Evolutionary conservation across 768 basidiomycete genomes (phyloP).

Genomic region (Serendipita sp.): DNA sequence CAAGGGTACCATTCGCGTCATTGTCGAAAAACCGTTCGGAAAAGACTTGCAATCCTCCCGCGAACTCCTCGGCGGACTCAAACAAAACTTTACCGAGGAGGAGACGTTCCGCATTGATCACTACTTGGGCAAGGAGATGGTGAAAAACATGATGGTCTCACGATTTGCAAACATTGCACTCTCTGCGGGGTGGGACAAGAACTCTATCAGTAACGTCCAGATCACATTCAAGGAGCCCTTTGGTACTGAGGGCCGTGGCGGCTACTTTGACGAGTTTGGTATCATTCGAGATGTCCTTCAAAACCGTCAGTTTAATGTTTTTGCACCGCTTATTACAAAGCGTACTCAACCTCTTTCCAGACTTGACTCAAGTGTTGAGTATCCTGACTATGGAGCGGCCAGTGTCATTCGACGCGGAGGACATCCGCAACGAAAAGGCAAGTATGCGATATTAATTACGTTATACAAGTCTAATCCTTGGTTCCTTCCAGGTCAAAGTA

Average conservation of each 20-base stretch:
- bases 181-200: conserved; percentile 86
- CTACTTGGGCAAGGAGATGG: conserved; percentile 99
- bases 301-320: conserved; percentile 58
- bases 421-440: conserved; percentile 98
- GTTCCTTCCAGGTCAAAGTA: conserved; percentile 69
- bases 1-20: conserved; percentile 72
- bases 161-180: conserved; percentile 90
- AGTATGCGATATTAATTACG: conserved; percentile 7
- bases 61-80: conserved; percentile 60
- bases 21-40: conserved; percentile 98
- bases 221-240: conserved; percentile 99
- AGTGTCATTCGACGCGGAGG: conserved; percentile 91
- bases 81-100: conserved; percentile 82
- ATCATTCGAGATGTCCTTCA: conserved; percentile 96
- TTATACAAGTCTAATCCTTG: not conserved
- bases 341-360: conserved; percentile 27
- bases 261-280: conserved; percentile 99
- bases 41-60: conserved; percentile 80
- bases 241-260: conserved; percentile 98
- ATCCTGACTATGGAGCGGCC: conserved; percentile 96
- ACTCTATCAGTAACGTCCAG: conserved; percentile 90
- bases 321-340: not conserved
- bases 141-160: conserved; percentile 92
- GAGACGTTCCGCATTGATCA: conserved; percentile 99
- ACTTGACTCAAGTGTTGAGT: conserved; percentile 86